Base-by-base conservation (phyloP, 768 basidiomycete species). In the Amanita pseudoporphyria region DNA sequence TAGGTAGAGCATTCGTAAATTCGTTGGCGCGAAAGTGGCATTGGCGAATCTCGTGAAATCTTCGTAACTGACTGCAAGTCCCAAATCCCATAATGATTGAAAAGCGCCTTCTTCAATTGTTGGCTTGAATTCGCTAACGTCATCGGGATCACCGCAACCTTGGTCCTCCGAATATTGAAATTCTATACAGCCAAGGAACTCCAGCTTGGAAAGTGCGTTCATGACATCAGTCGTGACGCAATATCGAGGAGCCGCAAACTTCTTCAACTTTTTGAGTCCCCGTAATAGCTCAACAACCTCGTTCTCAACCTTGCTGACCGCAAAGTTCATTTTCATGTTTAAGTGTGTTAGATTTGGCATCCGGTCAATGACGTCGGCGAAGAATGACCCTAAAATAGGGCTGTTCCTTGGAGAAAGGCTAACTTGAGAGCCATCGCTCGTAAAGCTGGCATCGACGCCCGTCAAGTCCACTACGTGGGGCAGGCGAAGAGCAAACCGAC, bases 1-100 rank as follows among this genome's bases (percentile, higher is more conserved):
- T 43, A 82, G 53, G 55, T 73, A 78, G 5, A 84, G 62, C n/a
- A 62, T 62, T 0, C 71, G 74, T 30, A 84, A 58, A 38, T 73
- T 73, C 5, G 58, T 55, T 0, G 82, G 82, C 0, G 76, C 66
- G 49, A 70, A 77, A 3, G 64, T 53, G 2, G 60, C 57, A 30
- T 62, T 58, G 47, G 83, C 59, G 59, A 83, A 76, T 3, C 59
- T 60, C 4, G 71, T 61, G 18, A 74, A 62, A 46, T 79, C 70
- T 5, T 64, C 62, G 21, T 79, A 66, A n/a, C 62, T 56, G 9
- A 67, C 67, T 14, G 74, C 75, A 41, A 77, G 53, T 3, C 71
- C 74, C 35, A 81, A 66, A 51, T 81, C 79, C 58, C 64, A 71
- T 3, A 83, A 64, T 1, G 67, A 63, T 0, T 77, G 77, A 57